phyloP scores from a whole-genome alignment of 352 stramenopile species.

The Elongisporangium prolatum region DNA sequence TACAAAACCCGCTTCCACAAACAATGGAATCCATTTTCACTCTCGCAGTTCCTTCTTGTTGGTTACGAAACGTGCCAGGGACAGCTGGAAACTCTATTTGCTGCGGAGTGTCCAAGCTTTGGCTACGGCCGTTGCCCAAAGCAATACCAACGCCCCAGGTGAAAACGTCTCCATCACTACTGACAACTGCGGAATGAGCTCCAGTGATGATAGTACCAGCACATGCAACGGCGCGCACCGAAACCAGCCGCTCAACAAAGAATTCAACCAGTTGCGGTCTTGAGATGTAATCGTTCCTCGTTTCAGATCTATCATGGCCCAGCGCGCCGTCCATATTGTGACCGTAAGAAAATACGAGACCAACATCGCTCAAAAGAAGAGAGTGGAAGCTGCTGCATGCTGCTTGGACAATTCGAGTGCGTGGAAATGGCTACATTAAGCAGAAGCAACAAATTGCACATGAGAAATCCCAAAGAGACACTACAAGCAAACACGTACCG shows the following conservation, averaged over 20 bases:
- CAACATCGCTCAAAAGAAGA: slow-evolving; percentile 59
- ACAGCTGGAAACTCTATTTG: slow-evolving; percentile 18
- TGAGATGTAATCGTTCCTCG: slow-evolving; percentile 11
- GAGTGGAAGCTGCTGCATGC: slow-evolving; percentile 57
- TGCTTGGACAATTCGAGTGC: slow-evolving; percentile 52
- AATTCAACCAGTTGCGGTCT: slow-evolving; percentile 37
- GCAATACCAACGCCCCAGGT: slow-evolving; percentile 72
- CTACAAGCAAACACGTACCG: slow-evolving; percentile 17
- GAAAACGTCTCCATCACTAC: slow-evolving; percentile 47
- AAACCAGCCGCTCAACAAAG: slow-evolving; percentile 46
- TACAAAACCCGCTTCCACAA: slow-evolving; percentile 75
- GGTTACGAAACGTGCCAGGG: neutral
- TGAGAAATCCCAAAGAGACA: neutral
- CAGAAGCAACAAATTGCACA: neutral
- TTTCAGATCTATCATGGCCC: neutral
- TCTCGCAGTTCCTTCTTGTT: neutral
- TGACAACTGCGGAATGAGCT: slow-evolving; percentile 66
- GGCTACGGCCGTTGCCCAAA: slow-evolving; percentile 33
- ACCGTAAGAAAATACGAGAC: slow-evolving; percentile 57
- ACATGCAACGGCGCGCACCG: slow-evolving; percentile 36
- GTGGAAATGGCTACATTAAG: slow-evolving; percentile 35
- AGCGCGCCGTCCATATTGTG: slow-evolving; percentile 47
- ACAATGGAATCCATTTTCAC: slow-evolving; percentile 27
- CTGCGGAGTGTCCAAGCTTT: slow-evolving; percentile 32
- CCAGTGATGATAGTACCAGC: slow-evolving; percentile 51